These are phyloP conservation scores for Myxozyma melibiosi DNA, from an alignment of 805 yeast species.

Conservation along the genomic window DNA sequence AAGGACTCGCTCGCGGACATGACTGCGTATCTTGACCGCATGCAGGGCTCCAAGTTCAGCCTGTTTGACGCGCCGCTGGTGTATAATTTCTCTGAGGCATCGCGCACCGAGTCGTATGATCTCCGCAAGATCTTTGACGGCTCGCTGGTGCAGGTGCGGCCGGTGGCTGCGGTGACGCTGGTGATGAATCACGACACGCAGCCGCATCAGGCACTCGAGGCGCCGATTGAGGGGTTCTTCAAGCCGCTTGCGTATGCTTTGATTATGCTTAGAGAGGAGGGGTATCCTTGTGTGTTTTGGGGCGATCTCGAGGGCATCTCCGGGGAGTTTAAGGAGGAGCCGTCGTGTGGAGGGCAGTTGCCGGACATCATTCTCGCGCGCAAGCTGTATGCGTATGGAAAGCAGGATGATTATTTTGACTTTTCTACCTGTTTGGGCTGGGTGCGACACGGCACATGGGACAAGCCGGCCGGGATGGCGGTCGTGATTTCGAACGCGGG, in stretches of 20 bases:
- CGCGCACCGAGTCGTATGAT: slow-evolving; percentile 22
- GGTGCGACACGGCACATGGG: slow-evolving; percentile 33
- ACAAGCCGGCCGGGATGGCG: slow-evolving; percentile 24
- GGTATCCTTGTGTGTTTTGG: slow-evolving; percentile 33
- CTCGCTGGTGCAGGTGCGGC: slow-evolving; percentile 24
- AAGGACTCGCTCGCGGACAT: slow-evolving; percentile 27
- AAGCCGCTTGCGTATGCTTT: slow-evolving; percentile 31
- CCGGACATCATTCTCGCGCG: slow-evolving; percentile 29
- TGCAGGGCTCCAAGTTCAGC: slow-evolving; percentile 18
- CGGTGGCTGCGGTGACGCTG: slow-evolving; percentile 28
- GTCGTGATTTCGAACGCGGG: slow-evolving; percentile 30
- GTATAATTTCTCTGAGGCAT: slow-evolving; percentile 29
- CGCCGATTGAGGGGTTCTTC: slow-evolving; percentile 31
- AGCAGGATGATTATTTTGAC: slow-evolving; percentile 30
- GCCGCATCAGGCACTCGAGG: slow-evolving; percentile 31
- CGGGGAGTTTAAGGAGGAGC: slow-evolving; percentile 17
- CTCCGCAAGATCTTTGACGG: slow-evolving; percentile 27
- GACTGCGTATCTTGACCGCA: slow-evolving; percentile 28
- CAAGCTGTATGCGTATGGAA: slow-evolving; percentile 27
- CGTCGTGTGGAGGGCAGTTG: slow-evolving; percentile 30
- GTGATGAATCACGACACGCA: slow-evolving; percentile 34
- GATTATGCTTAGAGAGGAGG: slow-evolving; percentile 27
- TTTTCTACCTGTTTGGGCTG: slow-evolving; percentile 29
- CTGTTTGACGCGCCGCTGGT: slow-evolving; percentile 32
- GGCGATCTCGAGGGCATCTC: slow-evolving; percentile 31